phyloP scores from a whole-genome alignment of 2,329 filamentous ascomycete genomes.

The Diaporthe sp. region DNA sequence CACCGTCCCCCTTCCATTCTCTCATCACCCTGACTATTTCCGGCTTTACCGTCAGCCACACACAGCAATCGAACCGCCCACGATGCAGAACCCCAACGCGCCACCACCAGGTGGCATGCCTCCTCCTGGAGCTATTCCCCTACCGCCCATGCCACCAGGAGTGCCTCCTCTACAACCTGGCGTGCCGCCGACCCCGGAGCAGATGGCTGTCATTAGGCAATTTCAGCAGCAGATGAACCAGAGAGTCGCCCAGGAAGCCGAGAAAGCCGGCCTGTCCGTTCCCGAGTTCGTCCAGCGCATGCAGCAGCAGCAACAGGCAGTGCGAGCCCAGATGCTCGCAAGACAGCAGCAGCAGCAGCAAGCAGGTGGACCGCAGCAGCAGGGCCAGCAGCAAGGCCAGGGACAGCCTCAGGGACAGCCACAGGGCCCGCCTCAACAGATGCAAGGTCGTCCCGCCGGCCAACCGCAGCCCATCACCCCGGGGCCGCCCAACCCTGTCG shows the following conservation, averaged over 20 bases:
- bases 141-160: constrained; percentile 46
- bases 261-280: constrained; percentile 86
- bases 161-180: constrained; percentile 46
- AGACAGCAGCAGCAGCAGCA: constrained; percentile 54
- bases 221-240: constrained; percentile 70
- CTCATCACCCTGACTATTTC: neutral
- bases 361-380: constrained; percentile 47
- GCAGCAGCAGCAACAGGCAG: constrained; percentile 67
- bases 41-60: too few relatives aligned
- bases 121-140: constrained; percentile 36
- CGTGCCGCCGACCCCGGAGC: constrained; percentile 73
- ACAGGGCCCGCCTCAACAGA: constrained; percentile 53
- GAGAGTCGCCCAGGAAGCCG: constrained; percentile 85
- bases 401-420: constrained; percentile 53
- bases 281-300: constrained; percentile 85
- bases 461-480: constrained; percentile 78
- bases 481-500: constrained; percentile 89
- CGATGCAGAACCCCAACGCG: constrained; percentile 37
- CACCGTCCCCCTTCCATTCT: neutral
- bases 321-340: constrained; percentile 58
- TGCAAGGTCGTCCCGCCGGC: constrained; percentile 57
- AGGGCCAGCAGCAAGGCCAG: constrained; percentile 42
- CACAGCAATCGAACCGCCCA: neutral
- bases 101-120: constrained; percentile 41
- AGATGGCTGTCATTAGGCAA: constrained; percentile 75